Base-by-base conservation (phyloP, 495 filamentous ascomycete species). In the Penicillium macrosclerotiorum region DNA sequence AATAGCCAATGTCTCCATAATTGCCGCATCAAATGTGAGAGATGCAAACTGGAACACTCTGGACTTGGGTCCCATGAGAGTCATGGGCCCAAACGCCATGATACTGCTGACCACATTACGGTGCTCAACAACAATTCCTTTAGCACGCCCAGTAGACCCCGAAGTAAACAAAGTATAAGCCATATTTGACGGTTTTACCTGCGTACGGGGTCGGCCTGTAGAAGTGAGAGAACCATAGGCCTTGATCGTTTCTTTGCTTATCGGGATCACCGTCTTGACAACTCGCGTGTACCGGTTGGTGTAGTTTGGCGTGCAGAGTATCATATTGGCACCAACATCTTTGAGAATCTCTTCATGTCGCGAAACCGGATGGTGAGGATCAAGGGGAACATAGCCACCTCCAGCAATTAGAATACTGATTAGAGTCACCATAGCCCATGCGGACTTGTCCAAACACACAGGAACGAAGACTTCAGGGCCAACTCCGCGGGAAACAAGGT, bases 71-170 rank as follows among this genome's bases (percentile, higher is more conserved):
- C 59, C 52, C 59, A 79, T 62, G 4, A 47, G 29, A 9, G 68
- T 53, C 37, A 64, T 56, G 17, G 67, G 59, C 7, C 62, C 66
- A 51, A 74, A 77, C 0, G 65, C 68, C 53, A 66, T 58, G 13
- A 65, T 67, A 41, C 74, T 76, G 42, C 74, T 76, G 42, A 67
- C 69, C 42, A 74, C 66, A 12, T 76, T 70, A 13, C 59, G 47
- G 36, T 78, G 75, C 34, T 77, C 71, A 12, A 75, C 64, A 12
- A 77, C 59, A 5, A 78, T 73, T 1, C 73, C 75, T 49, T 78
- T 78, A 0, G 83, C 78, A 5, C 69, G 72, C 1, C 83, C 82
- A 0, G 82, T 85, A 7, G 71, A 77, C 0, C 83, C 83, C 22
- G 74, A 76, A 0, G 74, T 77, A 37, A 74, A 74, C 0, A 74